A percentile compares a stretch with the other conserved stretches of the same genome.
Conservation (phyloP, 495 filamentous ascomycete species). For the Glutinoglossum americanum region DNA sequence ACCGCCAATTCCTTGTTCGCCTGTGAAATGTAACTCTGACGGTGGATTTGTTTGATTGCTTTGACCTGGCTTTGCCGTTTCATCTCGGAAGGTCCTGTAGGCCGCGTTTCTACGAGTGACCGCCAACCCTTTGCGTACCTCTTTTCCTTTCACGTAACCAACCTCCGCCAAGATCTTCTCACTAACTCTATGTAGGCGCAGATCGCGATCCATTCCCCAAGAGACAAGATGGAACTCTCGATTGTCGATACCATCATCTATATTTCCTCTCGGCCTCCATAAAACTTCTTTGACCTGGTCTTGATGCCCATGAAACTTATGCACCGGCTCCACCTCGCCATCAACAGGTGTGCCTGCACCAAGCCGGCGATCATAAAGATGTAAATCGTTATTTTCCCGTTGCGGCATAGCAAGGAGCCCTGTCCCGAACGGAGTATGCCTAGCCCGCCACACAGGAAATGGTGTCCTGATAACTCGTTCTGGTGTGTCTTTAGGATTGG, state of each 20-base stretch:
- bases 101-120: slow-evolving; percentile 61
- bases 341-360: slow-evolving; percentile 23
- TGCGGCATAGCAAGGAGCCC: slow-evolving; percentile 85
- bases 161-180: slow-evolving; percentile 40
- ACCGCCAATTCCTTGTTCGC: slow-evolving; percentile 4
- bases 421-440: slow-evolving; percentile 83
- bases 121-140: slow-evolving; percentile 40
- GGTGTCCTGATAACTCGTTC: slow-evolving; percentile 57
- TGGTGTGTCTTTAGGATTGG: slow-evolving; percentile 34
- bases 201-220: slow-evolving; percentile 70
- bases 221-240: slow-evolving; percentile 86
- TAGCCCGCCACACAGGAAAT: slow-evolving; percentile 79
- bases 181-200: slow-evolving; percentile 59
- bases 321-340: slow-evolving; percentile 32
- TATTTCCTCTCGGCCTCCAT: slow-evolving; percentile 59
- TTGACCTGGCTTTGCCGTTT: slow-evolving; percentile 14
- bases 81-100: slow-evolving; percentile 71
- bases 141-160: slow-evolving; percentile 52
- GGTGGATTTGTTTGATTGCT: slow-evolving; percentile 3
- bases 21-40: not conserved
- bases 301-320: slow-evolving; percentile 61
- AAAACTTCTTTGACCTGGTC: slow-evolving; percentile 85
- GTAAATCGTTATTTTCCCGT: slow-evolving; percentile 60
- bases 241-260: slow-evolving; percentile 55
- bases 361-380: slow-evolving; percentile 58